Conservation (phyloP, 1,284 basidiomycete species). For the Microbotryum violaceum region DNA sequence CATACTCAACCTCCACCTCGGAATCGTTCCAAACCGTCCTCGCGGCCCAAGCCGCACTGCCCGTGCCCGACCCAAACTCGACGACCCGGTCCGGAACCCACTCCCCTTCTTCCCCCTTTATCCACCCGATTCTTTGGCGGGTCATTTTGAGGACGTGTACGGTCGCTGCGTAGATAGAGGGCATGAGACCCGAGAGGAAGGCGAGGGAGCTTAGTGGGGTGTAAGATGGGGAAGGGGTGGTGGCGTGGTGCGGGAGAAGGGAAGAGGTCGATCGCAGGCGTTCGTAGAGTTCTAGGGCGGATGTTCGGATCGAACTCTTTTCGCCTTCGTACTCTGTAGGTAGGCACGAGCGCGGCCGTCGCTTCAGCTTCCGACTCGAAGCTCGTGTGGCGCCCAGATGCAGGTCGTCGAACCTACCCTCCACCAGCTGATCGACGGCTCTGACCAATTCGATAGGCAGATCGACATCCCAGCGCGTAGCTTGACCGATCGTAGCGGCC, state of each 20-base stretch:
- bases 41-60: constrained; percentile 43
- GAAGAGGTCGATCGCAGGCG: constrained; percentile 13
- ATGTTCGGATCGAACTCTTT: constrained; percentile 23
- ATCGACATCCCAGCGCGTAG: constrained; percentile 15
- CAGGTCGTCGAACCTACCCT: constrained; percentile 10
- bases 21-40: constrained; percentile 35
- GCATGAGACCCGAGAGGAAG: constrained; percentile 44
- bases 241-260: constrained; percentile 14
- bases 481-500: constrained; percentile 8
- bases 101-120: constrained; percentile 16
- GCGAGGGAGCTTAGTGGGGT: constrained; percentile 38
- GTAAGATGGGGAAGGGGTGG: constrained; percentile 19
- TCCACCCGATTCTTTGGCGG: constrained; percentile 37
- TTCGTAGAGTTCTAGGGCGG: constrained; percentile 29
- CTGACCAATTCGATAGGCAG: constrained; percentile 20
- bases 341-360: too few relatives aligned
- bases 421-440: constrained; percentile 17
- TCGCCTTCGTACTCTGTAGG: constrained; percentile 20
- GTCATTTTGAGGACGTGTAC: constrained; percentile 43
- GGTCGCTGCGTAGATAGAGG: constrained; percentile 45
- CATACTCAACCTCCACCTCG: constrained; percentile 40
- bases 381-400: neutral
- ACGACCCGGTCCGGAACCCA: constrained; percentile 36
- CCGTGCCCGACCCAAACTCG: constrained; percentile 44
- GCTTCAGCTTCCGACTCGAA: neutral